Evolutionary conservation across 2,329 filamentous ascomycete genomes (phyloP).

Genomic region (Plectosphaerella cucumerina): DNA sequence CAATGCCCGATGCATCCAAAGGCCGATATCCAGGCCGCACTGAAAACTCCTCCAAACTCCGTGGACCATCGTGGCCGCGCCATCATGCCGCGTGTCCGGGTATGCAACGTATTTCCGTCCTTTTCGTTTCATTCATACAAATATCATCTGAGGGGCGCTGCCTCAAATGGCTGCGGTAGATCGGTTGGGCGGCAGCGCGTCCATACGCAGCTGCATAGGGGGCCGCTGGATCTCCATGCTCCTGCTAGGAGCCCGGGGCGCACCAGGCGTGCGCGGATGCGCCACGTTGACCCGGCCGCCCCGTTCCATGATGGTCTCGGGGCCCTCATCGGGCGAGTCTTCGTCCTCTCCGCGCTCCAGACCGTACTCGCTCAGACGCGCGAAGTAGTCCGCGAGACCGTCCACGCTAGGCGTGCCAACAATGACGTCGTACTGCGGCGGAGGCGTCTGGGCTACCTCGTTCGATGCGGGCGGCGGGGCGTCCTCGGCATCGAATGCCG

Average conservation of each 20-base stretch:
- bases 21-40: no score
- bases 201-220: constrained; percentile 26
- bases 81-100: no score
- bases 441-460: constrained; percentile 60
- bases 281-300: constrained; percentile 53
- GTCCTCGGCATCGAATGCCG: constrained; percentile 77
- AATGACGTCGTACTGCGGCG: constrained; percentile 78
- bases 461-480: constrained; percentile 51
- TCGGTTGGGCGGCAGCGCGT: constrained; percentile 4
- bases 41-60: no score
- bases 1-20: no score
- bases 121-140: no score
- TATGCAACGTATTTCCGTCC: no score
- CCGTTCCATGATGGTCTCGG: constrained; percentile 42
- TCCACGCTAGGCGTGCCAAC: constrained; percentile 66
- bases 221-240: constrained; percentile 52
- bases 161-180: no score
- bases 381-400: constrained; percentile 81
- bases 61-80: no score
- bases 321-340: constrained; percentile 36
- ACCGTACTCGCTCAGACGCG: constrained; percentile 71
- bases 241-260: constrained; percentile 47
- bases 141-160: no score
- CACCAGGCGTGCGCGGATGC: constrained; percentile 52
- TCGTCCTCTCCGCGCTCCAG: constrained; percentile 39